Evolutionary conservation across 345 rosid genomes (phyloP).

Genomic region (Salix viminalis): DNA sequence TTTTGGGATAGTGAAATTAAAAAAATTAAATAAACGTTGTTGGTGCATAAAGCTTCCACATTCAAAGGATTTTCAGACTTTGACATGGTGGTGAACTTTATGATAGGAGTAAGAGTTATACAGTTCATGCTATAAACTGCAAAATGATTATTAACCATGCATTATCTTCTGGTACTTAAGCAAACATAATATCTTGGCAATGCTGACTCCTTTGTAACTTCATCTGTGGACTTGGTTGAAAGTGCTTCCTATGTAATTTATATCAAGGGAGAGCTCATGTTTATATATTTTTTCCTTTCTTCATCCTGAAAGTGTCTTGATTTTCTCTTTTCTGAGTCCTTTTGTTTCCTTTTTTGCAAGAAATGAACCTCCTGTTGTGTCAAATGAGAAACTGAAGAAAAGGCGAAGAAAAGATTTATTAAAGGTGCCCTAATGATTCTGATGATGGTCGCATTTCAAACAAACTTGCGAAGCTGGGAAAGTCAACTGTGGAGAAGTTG

Average conservation of each 20-base stretch:
- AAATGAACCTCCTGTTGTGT: slow-evolving; percentile 50
- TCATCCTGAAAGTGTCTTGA: not conserved
- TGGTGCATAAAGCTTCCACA: not conserved
- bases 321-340: slow-evolving; percentile 12
- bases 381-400: slow-evolving; percentile 69
- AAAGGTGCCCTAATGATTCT: slow-evolving; percentile 45
- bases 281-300: not conserved
- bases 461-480: slow-evolving; percentile 56
- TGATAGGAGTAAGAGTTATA: not conserved
- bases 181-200: not conserved
- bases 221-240: not conserved
- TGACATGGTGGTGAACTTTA: not conserved
- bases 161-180: not conserved
- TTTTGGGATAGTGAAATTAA: not conserved
- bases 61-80: not conserved
- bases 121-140: not conserved
- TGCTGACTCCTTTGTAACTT: not conserved
- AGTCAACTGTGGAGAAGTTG: slow-evolving; percentile 39
- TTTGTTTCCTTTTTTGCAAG: slow-evolving; percentile 29
- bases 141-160: not conserved
- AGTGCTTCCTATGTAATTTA: not conserved
- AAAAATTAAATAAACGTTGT: not conserved
- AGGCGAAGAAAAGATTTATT: slow-evolving; percentile 67
- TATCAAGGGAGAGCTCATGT: not conserved
- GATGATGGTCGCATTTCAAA: slow-evolving; percentile 41